These are phyloP conservation scores for Fraxinus platypoda DNA, from an alignment of 305 asterid genomes.

Conservation along the genomic window DNA sequence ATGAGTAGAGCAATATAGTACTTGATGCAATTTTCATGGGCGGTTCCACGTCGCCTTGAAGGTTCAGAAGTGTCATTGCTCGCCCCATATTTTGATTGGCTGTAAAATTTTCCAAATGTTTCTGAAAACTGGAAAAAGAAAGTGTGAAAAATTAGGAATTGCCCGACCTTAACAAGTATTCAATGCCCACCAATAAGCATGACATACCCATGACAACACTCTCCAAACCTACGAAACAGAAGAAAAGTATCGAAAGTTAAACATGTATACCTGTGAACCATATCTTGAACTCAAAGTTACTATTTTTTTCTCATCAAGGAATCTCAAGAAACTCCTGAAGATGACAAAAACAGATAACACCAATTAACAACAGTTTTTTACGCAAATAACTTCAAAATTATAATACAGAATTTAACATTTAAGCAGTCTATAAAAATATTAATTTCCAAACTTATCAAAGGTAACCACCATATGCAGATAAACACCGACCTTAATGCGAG, in stretches of 20 bases:
- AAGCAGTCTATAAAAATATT: neutral
- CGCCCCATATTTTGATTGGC: conserved; percentile 66
- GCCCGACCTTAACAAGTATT: neutral
- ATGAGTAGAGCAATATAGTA: conserved; percentile 27
- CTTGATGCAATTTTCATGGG: conserved; percentile 89
- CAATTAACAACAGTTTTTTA: conserved; percentile 9
- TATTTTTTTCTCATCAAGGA: conserved; percentile 67
- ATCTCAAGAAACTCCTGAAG: conserved; percentile 89
- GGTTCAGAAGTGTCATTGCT: conserved; percentile 56
- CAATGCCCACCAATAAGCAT: neutral
- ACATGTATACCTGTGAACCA: conserved; percentile 73
- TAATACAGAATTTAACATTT: neutral
- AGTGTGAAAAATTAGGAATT: neutral
- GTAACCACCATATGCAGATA: neutral
- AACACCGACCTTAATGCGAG: neutral
- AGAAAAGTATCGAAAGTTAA: neutral
- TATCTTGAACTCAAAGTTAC: conserved; percentile 62
- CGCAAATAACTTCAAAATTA: neutral
- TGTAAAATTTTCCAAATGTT: conserved; percentile 82
- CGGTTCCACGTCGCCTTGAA: conserved; percentile 53
- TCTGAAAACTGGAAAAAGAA: conserved; percentile 60
- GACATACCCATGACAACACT: neutral
- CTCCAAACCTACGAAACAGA: conserved; percentile 2
- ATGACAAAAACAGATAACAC: conserved; percentile 18
- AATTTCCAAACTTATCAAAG: neutral